phyloP scores from a whole-genome alignment of 1,139 yeast species.

The Protomyces arabidopsidicola region DNA sequence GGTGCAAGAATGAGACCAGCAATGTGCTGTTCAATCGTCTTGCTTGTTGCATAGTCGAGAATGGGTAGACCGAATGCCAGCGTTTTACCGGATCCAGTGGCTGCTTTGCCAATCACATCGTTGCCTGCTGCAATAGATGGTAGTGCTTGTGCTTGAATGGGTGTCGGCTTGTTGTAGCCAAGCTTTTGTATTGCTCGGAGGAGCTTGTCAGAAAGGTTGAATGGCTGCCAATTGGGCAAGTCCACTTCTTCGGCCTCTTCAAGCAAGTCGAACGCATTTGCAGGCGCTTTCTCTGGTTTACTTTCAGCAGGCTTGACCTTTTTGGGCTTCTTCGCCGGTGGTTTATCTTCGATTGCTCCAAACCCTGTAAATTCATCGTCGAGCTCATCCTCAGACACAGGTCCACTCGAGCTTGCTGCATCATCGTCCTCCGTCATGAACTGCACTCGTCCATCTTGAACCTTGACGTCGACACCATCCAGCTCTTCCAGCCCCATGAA shows the following conservation, averaged over 20 bases:
- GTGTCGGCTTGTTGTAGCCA: constrained; percentile 70
- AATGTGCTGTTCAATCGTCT: constrained; percentile 32
- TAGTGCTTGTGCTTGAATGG: constrained; percentile 71
- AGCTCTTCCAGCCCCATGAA: constrained; percentile 89
- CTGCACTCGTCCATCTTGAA: constrained; percentile 40
- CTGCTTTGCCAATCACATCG: constrained; percentile 91
- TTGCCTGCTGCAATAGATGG: constrained; percentile 68
- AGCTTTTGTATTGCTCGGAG: constrained; percentile 56
- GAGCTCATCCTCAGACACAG: constrained; percentile 23
- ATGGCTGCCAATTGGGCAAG: constrained; percentile 58
- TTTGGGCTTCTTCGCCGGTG: constrained; percentile 20
- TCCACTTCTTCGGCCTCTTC: constrained; percentile 45
- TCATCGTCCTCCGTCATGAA: constrained; percentile 40
- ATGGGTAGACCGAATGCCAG: constrained; percentile 95
- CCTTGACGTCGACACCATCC: constrained; percentile 75
- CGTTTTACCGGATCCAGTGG: constrained; percentile 98
- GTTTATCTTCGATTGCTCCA: constrained; percentile 14
- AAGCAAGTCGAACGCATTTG: constrained; percentile 31
- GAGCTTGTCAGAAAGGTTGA: constrained; percentile 49
- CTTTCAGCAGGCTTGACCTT: constrained; percentile 29
- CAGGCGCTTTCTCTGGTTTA: constrained; percentile 17
- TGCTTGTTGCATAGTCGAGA: constrained; percentile 48
- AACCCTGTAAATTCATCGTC: constrained; percentile 27
- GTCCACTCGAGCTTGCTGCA: constrained; percentile 33
- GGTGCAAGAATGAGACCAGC: constrained; percentile 85